Base-by-base conservation (phyloP, 176 grass and related monocot species). In the Chrysopogon serrulatus region DNA sequence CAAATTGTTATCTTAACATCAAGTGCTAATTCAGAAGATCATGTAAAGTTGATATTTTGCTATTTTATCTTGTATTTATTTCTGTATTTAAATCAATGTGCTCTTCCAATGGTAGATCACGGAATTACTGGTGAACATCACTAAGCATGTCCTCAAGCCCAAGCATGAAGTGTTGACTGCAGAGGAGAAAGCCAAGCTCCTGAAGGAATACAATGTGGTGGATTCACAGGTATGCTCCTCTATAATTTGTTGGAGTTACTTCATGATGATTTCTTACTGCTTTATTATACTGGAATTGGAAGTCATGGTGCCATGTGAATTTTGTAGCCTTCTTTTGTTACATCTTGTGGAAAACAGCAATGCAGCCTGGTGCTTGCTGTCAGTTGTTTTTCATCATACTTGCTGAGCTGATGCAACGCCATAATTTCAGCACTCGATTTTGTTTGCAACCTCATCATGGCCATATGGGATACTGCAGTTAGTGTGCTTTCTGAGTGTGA, bases 61-160 rank as follows among this genome's bases (percentile, higher is more conserved):
- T 86, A 40, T 65, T n/a, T 82, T 83, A 64, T 61, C 11, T 28
- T 61, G 24, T 61, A 28, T 26, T 61, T 26, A 26, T 57, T 57
- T 9, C 53, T n/a, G 24, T 28, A 28, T 62, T 62, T 26, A 30
- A 13, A 62, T 62, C 12, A 28, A 15, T 62, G 24, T 13, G 65
- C 56, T 87, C 21, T 68, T 79, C 72, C 33, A 73, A 79, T 71
- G 21, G 27, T 85, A 98, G 96, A 88, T 95, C 41, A 95, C 83
- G 12, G 93, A 98, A n/a, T 78, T 98, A 90, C 89, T 94, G 64
- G 91, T 95, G 36, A 98, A 98, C 65, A 89, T 90, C 74, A 94
- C 87, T 63, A 95, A 90, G 83, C 96, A 98, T 92, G 83, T 85
- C 39, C 88, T 98, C 76, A 92, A 86, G 68, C 96, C 93, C 76